A percentile compares a stretch with the other conserved stretches of the same genome.
phyloP scores from a whole-genome alignment of 306 rosid genomes.

The Vicia villosa region DNA sequence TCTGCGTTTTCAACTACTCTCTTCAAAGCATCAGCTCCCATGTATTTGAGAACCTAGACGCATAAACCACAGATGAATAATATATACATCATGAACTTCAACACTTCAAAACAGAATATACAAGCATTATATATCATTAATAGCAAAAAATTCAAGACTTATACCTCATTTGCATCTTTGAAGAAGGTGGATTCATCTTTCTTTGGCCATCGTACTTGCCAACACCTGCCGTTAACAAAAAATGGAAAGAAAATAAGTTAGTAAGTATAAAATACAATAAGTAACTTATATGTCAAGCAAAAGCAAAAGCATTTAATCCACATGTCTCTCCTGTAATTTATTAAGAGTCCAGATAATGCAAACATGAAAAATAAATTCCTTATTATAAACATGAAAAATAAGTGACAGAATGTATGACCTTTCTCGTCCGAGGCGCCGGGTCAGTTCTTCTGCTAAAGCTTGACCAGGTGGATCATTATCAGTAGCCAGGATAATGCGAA shows the following conservation, averaged over 20 bases:
- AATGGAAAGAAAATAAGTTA: not conserved
- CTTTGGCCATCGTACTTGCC: constrained; percentile 54
- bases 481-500: constrained; percentile 51
- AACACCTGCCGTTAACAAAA: constrained; percentile 41
- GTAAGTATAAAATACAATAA: not conserved
- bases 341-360: constrained; percentile 19
- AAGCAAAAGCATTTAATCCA: constrained; percentile 18
- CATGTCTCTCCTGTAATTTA: constrained; percentile 11
- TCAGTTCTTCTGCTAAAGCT: constrained; percentile 55
- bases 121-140: constrained; percentile 1
- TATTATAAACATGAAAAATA: not conserved
- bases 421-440: constrained; percentile 53
- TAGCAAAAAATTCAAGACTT: constrained; percentile 2
- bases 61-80: constrained; percentile 33
- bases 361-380: no score
- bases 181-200: constrained; percentile 43
- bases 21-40: constrained; percentile 56
- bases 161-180: constrained; percentile 63
- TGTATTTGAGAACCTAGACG: constrained; percentile 45
- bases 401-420: constrained; percentile 39
- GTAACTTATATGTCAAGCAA: constrained; percentile 9
- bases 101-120: constrained; percentile 16
- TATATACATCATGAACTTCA: not conserved
- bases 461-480: constrained; percentile 56
- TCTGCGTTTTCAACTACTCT: constrained; percentile 51